Evolutionary conservation across 1,284 basidiomycete genomes (phyloP).

Genomic region (Microbotryum intermedium): DNA sequence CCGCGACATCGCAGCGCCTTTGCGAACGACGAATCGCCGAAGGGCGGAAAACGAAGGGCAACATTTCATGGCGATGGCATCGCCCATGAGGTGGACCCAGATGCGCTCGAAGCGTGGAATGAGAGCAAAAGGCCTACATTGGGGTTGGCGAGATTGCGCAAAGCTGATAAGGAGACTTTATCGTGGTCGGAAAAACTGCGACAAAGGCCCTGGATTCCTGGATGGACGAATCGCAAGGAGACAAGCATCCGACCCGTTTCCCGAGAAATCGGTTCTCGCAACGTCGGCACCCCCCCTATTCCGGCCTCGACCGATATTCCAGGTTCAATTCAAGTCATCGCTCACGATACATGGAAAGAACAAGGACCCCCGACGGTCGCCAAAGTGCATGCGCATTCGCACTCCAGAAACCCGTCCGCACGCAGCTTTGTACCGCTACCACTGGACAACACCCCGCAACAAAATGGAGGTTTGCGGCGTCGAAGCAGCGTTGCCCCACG

Average conservation of each 20-base stretch:
- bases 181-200: neutral
- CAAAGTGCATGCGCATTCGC: neutral
- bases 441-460: neutral
- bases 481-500: neutral
- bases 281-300: no score
- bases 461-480: neutral
- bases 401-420: neutral
- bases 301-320: no score
- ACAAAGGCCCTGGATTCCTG: slow-evolving; percentile 6
- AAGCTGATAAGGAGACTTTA: no score
- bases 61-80: neutral
- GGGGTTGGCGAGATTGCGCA: no score
- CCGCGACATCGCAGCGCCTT: neutral
- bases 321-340: no score
- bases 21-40: neutral
- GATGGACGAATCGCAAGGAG: neutral
- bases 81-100: neutral
- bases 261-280: no score
- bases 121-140: neutral
- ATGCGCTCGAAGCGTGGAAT: neutral
- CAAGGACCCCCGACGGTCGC: neutral
- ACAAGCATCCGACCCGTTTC: no score
- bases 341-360: neutral
- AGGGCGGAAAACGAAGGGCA: neutral
- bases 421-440: neutral